Base-by-base conservation (phyloP, 371 early-diverging fungal genomes). In the Mucor indicus region DNA sequence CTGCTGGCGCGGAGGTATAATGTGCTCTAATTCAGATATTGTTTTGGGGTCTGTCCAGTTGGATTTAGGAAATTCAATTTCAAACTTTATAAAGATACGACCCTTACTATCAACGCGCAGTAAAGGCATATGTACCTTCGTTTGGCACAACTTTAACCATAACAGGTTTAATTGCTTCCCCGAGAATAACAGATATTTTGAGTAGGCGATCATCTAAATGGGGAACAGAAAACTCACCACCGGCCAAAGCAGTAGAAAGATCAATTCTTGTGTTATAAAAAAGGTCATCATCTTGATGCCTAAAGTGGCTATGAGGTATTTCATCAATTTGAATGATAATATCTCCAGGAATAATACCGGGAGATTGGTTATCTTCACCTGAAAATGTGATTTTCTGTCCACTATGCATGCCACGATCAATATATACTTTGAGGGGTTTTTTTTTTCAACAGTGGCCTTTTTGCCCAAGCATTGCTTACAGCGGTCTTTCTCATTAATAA, bases 121-220 rank as follows among this genome's bases (percentile, higher is more conserved):
- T 41, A 80, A 78, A 43, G 96, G 96, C 94, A 96, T 93, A n/a
- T n/a, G n/a, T n/a, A 46, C 95, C 96, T 77, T 95, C 92, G 57
- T 80, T 74, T 54, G 71, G 72, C 40, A 95, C 83, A 39, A 76
- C 75, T 84, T 94, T 94, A 51, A 54, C 43, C 38, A 33, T 50
- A 35, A 60, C 86, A 27, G 93, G 93, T 66, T 83, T 86, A 67
- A 95, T 92, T 23, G 84, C 86, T 69, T 96, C 93, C 31, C 95
- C 95, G 17, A 93, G 93, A 16, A 92, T 64, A 43, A 95, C 89
- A 52, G 74, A 69, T 37, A 95, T 93, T 39, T 85, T 43, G 37
- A 95, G 71, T n/a, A 87, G 62, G 38, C 95, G 85, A 62, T 90
- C 91, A 58, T 96, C 96, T 39, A 96, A 67, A 64, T 95, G 96